Evolutionary conservation across 2,329 filamentous ascomycete genomes (phyloP).

Genomic region (Exophiala lecanii-corni): DNA sequence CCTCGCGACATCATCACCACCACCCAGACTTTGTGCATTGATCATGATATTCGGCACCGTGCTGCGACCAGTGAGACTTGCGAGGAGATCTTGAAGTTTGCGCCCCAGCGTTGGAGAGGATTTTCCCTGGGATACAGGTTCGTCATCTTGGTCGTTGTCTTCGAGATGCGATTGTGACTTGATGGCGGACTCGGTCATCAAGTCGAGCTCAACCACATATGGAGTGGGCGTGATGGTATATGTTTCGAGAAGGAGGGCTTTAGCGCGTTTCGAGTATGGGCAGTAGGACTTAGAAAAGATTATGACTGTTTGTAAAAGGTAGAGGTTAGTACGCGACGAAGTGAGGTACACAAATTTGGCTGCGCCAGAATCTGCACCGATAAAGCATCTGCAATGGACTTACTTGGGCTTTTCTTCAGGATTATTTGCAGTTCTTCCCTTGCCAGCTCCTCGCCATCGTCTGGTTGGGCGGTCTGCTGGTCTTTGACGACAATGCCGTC

Average conservation of each 20-base stretch:
- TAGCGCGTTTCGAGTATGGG: constrained; percentile 78
- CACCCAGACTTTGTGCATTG: constrained; percentile 82
- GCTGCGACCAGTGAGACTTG: constrained; percentile 67
- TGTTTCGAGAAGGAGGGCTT: constrained; percentile 74
- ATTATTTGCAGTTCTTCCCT: constrained; percentile 72
- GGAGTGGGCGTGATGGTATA: constrained; percentile 80
- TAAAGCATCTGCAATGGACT: too few relatives aligned
- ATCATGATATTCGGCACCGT: constrained; percentile 93
- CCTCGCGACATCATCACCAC: constrained; percentile 76
- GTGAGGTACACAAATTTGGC: too few relatives aligned
- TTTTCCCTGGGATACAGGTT: background rate
- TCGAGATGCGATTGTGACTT: constrained; percentile 5
- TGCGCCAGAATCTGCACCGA: too few relatives aligned
- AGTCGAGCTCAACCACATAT: constrained; percentile 84
- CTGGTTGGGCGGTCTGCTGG: constrained; percentile 30
- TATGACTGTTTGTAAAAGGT: too few relatives aligned
- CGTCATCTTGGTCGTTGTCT: constrained; percentile 13
- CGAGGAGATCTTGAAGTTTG: constrained; percentile 67
- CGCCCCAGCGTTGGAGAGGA: constrained; percentile 55
- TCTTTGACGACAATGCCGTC: constrained; percentile 3
- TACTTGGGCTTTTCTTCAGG: constrained; percentile 82
- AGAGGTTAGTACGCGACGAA: too few relatives aligned
- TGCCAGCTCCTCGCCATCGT: constrained; percentile 54
- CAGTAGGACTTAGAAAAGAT: constrained; percentile 97
- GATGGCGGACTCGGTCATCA: constrained; percentile 47